Base-by-base conservation (phyloP, 768 basidiomycete genomes). In the Cyclocybe aegerita region DNA sequence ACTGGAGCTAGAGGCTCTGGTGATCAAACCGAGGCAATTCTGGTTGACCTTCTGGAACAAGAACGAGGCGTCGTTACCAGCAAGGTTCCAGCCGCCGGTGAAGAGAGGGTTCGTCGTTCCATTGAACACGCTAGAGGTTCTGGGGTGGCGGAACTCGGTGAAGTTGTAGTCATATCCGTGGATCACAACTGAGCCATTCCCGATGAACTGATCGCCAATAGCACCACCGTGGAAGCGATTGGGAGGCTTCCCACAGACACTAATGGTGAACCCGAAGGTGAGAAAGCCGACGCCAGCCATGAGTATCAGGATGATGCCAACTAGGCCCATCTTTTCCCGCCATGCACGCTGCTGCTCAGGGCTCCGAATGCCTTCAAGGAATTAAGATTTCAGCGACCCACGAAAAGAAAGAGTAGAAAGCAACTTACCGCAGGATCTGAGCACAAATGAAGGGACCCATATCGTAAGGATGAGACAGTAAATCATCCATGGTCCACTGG, bases 281-380 rank as follows among this genome's bases (percentile, higher is more conserved):
- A 99, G 77, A 82, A 93, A 99, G 63, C 95, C 97, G 61, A 99
- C 97, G 46, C 75, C 82, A 12, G 90, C 89, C 95, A 98, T 97
- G 55, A 94, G 79, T n/a, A 69, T 4, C 11, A 80, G 65, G 62
- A 96, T 92, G 67, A 98, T 77, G 56, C 78, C 74, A 43, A 99
- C 75, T 17, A 99, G 80, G 7, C 96, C 97, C 70, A 98, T 93
- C 75, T 99, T 99, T 72, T 99, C 97, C 55, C 97, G 80, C 95
- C 95, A 99, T 38, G 97, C 97, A 43, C 93, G 84, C 66, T 97
- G 94, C 58, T 88, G 89, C 56, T 99, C 97, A 0, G 92, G 88
- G 29, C 87, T 95, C 48, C 81, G 80, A 57, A 97, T 88, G 48
- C 95, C 93, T 94, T 52, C 29, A 45, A 42, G n/a, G 46, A 47